Evolutionary conservation across 2,329 filamentous ascomycete genomes (phyloP), one percentile per base, ranked within the genome.

Genomic region (Calonectria ilicicola): DNA sequence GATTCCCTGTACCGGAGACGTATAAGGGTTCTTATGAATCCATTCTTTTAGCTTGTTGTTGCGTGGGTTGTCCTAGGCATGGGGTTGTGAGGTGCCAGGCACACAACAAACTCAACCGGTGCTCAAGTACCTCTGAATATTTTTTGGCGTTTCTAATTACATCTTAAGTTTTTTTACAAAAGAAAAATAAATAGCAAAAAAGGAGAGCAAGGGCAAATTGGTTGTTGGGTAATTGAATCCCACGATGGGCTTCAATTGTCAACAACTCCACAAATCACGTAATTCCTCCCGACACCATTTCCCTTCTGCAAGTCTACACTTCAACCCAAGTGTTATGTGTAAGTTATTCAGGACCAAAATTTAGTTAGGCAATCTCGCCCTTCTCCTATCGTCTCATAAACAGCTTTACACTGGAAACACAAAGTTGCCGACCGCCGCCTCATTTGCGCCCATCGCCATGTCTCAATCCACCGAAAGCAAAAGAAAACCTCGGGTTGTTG

Each of bases 401-500:
- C 5, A 6, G 9, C 14, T 47, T 23, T 23, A 14, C 26, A 6
- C 7, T 9, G 14, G 14, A 19, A 40, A 10, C 21, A 21, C 21
- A 3, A 10, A 26, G n/a, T 32, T 17, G 10, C 19, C 53, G 8
- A 8, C 32, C 7, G 21, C 21, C 3, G 12, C 15, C 19, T 23
- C 19, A 35, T 58, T 17, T 21, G 27, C 17, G 19, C 14, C 9
- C 29, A 32, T 29, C 19, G 23, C 44, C 17, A 78, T 78, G 76
- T 32, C 49, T 17, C 56, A 38, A 1, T 66, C 0, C 19, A 7
- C n/a, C 17, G 14, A 26, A 0, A 3, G n/a, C 0, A 26, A 35
- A 1, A 69, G 29, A 65, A 86, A 85, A 74, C 85, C 85, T 15
- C 82, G 83, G 23, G 84, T 87, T 0, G 85, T 87, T 0, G 79